Evolutionary conservation across 352 stramenopile species (phyloP).

Genomic region (Albugo laibachii): DNA sequence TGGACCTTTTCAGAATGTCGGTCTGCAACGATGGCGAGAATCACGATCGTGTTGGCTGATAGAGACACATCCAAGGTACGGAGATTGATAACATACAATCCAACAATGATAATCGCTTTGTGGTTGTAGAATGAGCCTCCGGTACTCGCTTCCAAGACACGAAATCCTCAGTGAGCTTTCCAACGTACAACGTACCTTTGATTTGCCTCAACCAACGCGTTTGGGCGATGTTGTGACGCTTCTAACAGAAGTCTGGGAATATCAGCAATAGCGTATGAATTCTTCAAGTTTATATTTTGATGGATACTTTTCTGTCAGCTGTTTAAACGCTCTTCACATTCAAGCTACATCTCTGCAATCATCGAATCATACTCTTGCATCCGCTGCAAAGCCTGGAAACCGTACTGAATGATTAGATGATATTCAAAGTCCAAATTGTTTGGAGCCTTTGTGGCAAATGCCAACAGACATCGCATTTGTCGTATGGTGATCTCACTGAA

Average conservation of each 20-base stretch:
- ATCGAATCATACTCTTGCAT: conserved; percentile 73
- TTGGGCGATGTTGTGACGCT: conserved; percentile 70
- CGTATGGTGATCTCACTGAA: conserved; percentile 40
- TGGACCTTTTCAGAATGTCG: conserved; percentile 70
- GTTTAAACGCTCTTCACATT: too few species aligned
- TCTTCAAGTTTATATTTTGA: too few species aligned
- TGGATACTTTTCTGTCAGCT: too few species aligned
- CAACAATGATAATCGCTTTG: conserved; percentile 61
- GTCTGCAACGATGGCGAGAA: conserved; percentile 56
- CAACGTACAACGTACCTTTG: conserved; percentile 70
- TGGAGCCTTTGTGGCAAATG: conserved; percentile 36
- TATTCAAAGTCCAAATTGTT: conserved; percentile 51
- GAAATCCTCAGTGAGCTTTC: conserved; percentile 20
- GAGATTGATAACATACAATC: conserved; percentile 36
- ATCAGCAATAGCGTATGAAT: conserved; percentile 23
- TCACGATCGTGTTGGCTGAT: conserved; percentile 44
- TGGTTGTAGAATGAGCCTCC: too few species aligned
- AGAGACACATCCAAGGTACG: conserved; percentile 42
- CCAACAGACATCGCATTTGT: conserved; percentile 40
- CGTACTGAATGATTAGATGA: conserved; percentile 35
- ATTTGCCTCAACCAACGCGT: conserved; percentile 69
- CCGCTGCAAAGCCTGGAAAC: conserved; percentile 56
- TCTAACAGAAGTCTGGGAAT: conserved; percentile 79
- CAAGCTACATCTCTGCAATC: conserved; percentile 28
- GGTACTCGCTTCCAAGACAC: too few species aligned